Evolutionary conservation across 306 rosid genomes (phyloP).

Genomic region (Cucurbita maxima): DNA sequence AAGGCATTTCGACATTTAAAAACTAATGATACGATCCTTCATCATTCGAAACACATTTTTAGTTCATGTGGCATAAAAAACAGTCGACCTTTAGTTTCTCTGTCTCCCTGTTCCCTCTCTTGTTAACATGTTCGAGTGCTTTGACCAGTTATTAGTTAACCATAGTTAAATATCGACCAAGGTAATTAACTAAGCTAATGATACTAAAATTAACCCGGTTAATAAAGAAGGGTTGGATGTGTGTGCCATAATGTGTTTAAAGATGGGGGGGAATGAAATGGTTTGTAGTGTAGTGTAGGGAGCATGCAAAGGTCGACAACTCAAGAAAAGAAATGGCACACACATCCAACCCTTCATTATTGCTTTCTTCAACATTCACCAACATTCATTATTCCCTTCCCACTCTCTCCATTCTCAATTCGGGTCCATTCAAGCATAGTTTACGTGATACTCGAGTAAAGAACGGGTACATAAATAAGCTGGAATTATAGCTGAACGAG

Average conservation of each 20-base stretch:
- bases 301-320: slow-evolving; percentile 6
- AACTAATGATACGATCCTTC: neutral
- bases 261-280: neutral
- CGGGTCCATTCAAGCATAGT: too few species aligned
- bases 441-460: too few species aligned
- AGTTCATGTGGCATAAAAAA: neutral
- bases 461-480: too few species aligned
- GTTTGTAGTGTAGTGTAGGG: neutral
- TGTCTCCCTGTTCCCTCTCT: too few species aligned
- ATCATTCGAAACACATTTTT: neutral
- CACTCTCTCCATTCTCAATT: neutral
- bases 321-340: neutral
- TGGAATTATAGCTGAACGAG: too few species aligned
- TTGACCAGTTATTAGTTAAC: neutral
- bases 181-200: too few species aligned
- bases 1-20: neutral
- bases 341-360: slow-evolving; percentile 4
- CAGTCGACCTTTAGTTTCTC: neutral
- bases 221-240: too few species aligned
- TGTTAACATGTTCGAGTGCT: too few species aligned
- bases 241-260: neutral
- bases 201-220: too few species aligned
- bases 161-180: too few species aligned
- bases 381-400: slow-evolving; percentile 1
- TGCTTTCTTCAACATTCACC: slow-evolving; percentile 3